A percentile compares a stretch with the other conserved stretches of the same genome.
Evolutionary conservation across 2,329 filamentous ascomycete genomes (phyloP).

Genomic region (Penicillium fuscoglaucum): DNA sequence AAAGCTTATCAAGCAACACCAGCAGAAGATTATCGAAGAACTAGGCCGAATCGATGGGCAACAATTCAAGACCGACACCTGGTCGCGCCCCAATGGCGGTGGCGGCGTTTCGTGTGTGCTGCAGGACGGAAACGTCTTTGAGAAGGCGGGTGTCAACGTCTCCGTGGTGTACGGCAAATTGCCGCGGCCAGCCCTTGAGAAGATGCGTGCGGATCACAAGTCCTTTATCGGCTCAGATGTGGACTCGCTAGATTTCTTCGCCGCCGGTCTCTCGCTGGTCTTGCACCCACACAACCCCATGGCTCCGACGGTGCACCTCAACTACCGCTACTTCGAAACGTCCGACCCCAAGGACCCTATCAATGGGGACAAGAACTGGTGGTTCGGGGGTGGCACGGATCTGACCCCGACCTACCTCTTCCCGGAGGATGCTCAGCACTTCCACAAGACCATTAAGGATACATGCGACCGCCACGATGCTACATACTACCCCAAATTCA

Average conservation of each 20-base stretch:
- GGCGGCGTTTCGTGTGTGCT: slow-evolving; percentile 93
- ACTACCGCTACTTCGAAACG: slow-evolving; percentile 98
- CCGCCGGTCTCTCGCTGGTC: slow-evolving; percentile 87
- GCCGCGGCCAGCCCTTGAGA: slow-evolving; percentile 80
- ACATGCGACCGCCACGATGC: slow-evolving; percentile 92
- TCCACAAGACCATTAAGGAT: slow-evolving; percentile 90
- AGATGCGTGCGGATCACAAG: slow-evolving; percentile 95
- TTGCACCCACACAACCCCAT: slow-evolving; percentile 93
- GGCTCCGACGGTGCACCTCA: slow-evolving; percentile 95
- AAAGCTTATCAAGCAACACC: slow-evolving; percentile 89
- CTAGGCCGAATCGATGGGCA: slow-evolving; percentile 82
- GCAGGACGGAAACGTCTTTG: slow-evolving; percentile 94
- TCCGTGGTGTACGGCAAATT: slow-evolving; percentile 92
- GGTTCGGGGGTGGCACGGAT: slow-evolving; percentile 96
- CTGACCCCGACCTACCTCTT: slow-evolving; percentile 92
- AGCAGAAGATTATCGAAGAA: slow-evolving; percentile 79
- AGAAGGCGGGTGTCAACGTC: slow-evolving; percentile 95
- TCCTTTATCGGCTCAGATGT: slow-evolving; percentile 74
- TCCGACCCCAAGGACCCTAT: slow-evolving; percentile 76
- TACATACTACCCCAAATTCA: slow-evolving; percentile 89
- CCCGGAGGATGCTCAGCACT: slow-evolving; percentile 95
- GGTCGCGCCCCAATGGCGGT: slow-evolving; percentile 83
- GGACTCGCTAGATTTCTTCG: slow-evolving; percentile 90
- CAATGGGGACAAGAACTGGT: slow-evolving; percentile 72
- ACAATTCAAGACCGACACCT: slow-evolving; percentile 79